These are phyloP conservation scores for Vigna mungo DNA, from an alignment of 306 rosid genomes.

Conservation along the genomic window DNA sequence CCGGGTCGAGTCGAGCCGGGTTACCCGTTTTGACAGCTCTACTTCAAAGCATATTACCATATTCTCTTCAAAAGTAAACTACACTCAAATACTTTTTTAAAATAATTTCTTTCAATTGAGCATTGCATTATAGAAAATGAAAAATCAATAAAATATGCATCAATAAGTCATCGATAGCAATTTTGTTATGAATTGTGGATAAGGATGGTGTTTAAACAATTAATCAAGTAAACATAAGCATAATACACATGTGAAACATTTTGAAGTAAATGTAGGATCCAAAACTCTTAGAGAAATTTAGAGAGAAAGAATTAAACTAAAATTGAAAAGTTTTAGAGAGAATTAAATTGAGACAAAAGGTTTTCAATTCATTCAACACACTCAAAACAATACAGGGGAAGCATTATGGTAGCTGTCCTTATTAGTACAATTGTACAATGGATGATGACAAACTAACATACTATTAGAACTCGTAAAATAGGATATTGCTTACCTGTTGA, in stretches of 20 bases:
- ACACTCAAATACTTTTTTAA: conserved; percentile 37
- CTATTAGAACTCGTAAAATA: no score
- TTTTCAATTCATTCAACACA: no score
- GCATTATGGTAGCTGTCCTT: no score
- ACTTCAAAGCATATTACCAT: conserved; percentile 95
- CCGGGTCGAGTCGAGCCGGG: no score
- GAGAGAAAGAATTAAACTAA: no score
- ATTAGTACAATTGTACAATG: no score
- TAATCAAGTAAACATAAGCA: conserved; percentile 1
- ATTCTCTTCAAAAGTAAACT: conserved; percentile 70
- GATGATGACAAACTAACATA: no score
- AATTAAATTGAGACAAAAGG: no score
- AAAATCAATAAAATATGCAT: conserved; percentile 23
- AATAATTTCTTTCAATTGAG: conserved; percentile 40
- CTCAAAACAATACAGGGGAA: no score
- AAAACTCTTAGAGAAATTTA: neutral
- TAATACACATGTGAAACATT: conserved; percentile 9
- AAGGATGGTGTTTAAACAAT: conserved; percentile 19
- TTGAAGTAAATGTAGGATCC: conserved; percentile 10
- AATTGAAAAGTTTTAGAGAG: no score
- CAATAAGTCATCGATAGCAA: conserved; percentile 9
- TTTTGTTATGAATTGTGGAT: neutral
- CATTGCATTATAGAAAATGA: conserved; percentile 26
- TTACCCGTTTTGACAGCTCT: no score
- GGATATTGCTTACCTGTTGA: no score